Base-by-base conservation (phyloP, 192 early-diverging fungal genomes). In the Cladochytrium replicatum region DNA sequence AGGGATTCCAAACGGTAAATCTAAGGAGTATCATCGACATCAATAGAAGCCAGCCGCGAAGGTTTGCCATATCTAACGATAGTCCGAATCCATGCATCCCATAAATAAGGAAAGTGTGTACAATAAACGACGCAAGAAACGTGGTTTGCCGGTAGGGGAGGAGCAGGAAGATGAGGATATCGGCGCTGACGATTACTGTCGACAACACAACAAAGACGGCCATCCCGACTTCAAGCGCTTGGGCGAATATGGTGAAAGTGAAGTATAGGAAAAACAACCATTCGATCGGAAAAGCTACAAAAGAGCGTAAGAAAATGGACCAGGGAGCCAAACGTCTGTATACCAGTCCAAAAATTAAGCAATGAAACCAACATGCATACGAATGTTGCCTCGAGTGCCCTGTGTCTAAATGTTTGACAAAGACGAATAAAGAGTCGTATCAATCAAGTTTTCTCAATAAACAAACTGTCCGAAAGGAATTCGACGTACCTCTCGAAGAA, bases 1-100 rank as follows among this genome's bases (percentile, higher is more conserved):
- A 43, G 9, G 63, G 63, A 62, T 64, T 55, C 64, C 64, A 69
- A 29, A 71, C 29, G 22, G 64, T 61, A 38, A 69, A 71, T n/a
- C 67, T 51, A 23, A 68, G 40, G 5, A 54, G 29, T 1, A 68
- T 27, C 44, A 69, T 58, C 23, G 49, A 43, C n/a, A 48, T 11
- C 13, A 59, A 22, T 5, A 67, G 21, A 11, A 69, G 26, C 39
- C 41, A 59, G 2, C 58, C 53, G 22, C 55, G 44, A 19, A 69
- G 39, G n/a, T 48, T 43, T 43, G 47, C 32, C 13, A 52, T 41
- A 24, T 48, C 53, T 11, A 32, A 38, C 9, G 60, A 32, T 9
- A 69, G 52, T 4, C 64, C 64, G 46, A 67, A 68, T 9, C 67
- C 45, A 24, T 68, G 38, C 46, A 69, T 64, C n/a, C 54, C 55